Percentiles rank a stretch among this genome's conserved stretches.
Conservation (phyloP, 306 rosid genomes). For the Cicer arietinum region DNA sequence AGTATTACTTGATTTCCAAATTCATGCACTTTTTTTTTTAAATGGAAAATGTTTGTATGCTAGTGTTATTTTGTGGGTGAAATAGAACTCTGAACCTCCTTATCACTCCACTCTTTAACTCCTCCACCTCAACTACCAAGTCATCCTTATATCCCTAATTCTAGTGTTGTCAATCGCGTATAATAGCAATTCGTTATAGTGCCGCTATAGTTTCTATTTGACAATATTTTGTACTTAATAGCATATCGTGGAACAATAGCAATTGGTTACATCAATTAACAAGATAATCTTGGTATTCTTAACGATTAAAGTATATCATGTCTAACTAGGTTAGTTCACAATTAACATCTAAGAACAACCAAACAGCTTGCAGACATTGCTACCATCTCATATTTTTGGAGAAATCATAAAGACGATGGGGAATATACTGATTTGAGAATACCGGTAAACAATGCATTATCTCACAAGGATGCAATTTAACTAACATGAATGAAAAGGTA, state of each 20-base stretch:
- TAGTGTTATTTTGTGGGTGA: no score
- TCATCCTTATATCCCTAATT: no score
- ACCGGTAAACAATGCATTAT: conserved; percentile 6
- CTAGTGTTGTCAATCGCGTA: no score
- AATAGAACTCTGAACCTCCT: no score
- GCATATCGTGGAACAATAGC: no score
- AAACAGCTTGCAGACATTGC: conserved; percentile 1
- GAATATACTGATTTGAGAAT: background rate
- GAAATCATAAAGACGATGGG: background rate
- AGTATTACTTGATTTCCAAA: conserved; percentile 22
- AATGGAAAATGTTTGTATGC: no score
- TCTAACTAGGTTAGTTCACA: background rate
- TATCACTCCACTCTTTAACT: no score
- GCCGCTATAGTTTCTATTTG: no score
- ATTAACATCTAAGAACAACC: conserved; percentile 25
- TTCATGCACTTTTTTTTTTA: background rate
- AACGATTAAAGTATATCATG: background rate
- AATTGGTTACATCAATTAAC: background rate
- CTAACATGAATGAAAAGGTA: conserved; percentile 31
- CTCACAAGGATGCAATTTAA: conserved; percentile 2
- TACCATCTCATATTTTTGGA: background rate
- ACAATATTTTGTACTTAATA: no score
- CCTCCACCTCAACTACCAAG: no score
- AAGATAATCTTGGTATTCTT: conserved; percentile 5
- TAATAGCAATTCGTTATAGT: no score